phyloP scores from a whole-genome alignment of 2,329 filamentous ascomycete genomes.

The Xylaria hypoxylon region DNA sequence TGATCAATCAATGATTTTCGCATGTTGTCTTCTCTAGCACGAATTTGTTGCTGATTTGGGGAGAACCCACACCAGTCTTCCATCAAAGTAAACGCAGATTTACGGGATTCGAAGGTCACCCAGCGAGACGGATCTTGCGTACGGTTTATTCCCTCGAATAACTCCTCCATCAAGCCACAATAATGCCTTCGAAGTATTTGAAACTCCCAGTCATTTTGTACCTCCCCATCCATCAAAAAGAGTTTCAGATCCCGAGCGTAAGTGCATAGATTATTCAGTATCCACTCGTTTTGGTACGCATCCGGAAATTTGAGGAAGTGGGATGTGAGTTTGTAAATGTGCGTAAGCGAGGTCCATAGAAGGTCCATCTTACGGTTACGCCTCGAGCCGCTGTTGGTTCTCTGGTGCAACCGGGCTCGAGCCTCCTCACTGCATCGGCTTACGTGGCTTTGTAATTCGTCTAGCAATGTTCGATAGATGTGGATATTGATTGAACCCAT shows the following conservation, averaged over 20 bases:
- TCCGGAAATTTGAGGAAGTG: conserved; percentile 85
- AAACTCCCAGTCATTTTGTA: conserved; percentile 95
- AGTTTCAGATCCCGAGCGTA: conserved; percentile 94
- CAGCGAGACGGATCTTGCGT: conserved; percentile 87
- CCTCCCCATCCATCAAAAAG: conserved; percentile 93
- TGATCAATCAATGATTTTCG: conserved; percentile 85
- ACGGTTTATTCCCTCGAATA: conserved; percentile 91
- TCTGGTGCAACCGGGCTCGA: conserved; percentile 85
- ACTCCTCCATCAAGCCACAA: conserved; percentile 90
- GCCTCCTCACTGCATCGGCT: conserved; percentile 89
- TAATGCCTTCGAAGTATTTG: conserved; percentile 93
- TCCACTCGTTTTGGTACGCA: conserved; percentile 88
- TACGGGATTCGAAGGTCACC: conserved; percentile 97
- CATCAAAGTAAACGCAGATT: conserved; percentile 96
- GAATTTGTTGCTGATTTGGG: conserved; percentile 86
- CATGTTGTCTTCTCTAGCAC: conserved; percentile 87
- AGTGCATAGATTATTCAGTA: conserved; percentile 85
- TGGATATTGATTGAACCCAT: conserved; percentile 96
- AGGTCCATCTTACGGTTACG: conserved; percentile 87
- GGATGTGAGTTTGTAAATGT: conserved; percentile 94
- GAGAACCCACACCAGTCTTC: conserved; percentile 99
- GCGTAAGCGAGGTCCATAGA: conserved; percentile 91
- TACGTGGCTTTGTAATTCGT: conserved; percentile 89
- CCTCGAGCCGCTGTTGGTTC: conserved; percentile 83
- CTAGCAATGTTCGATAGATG: conserved; percentile 89